Percentiles rank a stretch among this genome's conserved stretches.
These are phyloP conservation scores for Singerocomus inundabilis DNA, from an alignment of 1,284 basidiomycete species.

Conservation along the genomic window DNA sequence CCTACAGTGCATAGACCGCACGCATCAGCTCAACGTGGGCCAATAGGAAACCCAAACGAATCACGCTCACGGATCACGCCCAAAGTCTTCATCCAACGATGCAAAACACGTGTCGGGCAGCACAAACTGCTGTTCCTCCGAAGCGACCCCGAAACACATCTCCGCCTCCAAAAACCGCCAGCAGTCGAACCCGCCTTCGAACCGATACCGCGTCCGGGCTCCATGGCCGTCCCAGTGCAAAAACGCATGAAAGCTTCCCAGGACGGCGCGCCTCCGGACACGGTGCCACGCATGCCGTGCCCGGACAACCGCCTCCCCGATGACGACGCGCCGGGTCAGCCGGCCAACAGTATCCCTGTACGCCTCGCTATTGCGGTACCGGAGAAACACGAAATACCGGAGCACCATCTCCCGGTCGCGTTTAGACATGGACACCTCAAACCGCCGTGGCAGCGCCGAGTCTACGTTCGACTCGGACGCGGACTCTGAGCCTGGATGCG, in stretches of 20 bases:
- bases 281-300: conserved; percentile 29
- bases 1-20: conserved; percentile 29
- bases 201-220: conserved; percentile 6
- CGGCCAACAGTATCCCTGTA: conserved; percentile 38
- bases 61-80: conserved; percentile 24
- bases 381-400: conserved; percentile 52
- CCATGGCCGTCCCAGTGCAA: conserved; percentile 10
- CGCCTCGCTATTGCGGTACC: conserved; percentile 51
- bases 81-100: conserved; percentile 35
- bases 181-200: conserved; percentile 29
- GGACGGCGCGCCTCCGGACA: conserved; percentile 30
- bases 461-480: conserved; percentile 8
- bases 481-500: background rate
- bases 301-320: conserved; percentile 21
- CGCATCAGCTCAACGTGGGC: no score
- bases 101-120: conserved; percentile 38
- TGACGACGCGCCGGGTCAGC: conserved; percentile 17
- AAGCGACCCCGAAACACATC: conserved; percentile 35
- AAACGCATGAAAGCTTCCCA: conserved; percentile 32
- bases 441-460: conserved; percentile 10
- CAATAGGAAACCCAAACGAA: background rate
- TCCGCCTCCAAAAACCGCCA: conserved; percentile 34
- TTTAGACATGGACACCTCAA: conserved; percentile 33
- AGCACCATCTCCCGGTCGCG: conserved; percentile 39
- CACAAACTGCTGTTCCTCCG: conserved; percentile 37